Evolutionary conservation across 1,284 basidiomycete species (phyloP).

Genomic region (Neonothopanus nambi): DNA sequence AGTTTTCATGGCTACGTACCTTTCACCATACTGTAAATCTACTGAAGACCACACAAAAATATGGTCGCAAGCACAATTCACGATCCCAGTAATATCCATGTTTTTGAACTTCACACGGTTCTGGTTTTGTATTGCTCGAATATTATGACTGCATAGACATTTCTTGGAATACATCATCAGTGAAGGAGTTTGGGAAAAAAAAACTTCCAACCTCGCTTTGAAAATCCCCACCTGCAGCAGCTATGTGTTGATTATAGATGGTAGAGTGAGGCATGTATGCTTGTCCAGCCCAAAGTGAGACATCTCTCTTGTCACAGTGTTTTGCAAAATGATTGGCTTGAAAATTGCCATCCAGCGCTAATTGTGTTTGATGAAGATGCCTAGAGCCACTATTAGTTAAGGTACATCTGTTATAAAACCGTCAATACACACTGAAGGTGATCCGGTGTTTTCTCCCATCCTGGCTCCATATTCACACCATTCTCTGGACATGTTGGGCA

Average conservation of each 20-base stretch:
- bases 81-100: background rate
- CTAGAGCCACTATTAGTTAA: background rate
- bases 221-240: background rate
- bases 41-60: background rate
- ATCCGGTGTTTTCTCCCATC: background rate
- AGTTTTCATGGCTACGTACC: background rate
- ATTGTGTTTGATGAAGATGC: background rate
- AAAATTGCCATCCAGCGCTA: no score
- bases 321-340: background rate
- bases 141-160: background rate
- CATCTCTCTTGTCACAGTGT: background rate
- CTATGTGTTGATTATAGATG: background rate
- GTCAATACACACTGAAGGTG: background rate
- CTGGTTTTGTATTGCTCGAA: background rate
- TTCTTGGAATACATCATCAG: background rate
- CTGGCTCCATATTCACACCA: background rate
- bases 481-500: background rate
- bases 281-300: background rate
- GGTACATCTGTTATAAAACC: no score
- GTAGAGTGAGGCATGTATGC: background rate
- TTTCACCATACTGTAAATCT: background rate
- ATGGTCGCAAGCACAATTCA: background rate
- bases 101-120: background rate
- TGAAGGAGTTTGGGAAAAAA: background rate
- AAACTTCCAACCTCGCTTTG: background rate